Percentiles rank a stretch among this genome's conserved stretches.
phyloP scores from a whole-genome alignment of 306 rosid genomes.

The Carpinus viminea region DNA sequence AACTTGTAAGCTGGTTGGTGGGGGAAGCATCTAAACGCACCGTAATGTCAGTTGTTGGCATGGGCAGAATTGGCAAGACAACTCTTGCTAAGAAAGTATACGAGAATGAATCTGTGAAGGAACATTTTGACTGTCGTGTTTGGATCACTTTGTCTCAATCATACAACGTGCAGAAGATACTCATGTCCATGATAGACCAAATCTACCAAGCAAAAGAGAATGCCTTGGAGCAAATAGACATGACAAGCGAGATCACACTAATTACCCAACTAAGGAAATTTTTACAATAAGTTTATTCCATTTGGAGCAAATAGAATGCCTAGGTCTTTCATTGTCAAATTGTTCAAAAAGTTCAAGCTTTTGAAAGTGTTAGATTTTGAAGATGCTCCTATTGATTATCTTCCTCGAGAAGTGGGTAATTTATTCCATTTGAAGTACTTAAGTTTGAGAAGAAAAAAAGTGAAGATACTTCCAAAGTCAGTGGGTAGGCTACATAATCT shows the following conservation, averaged over 20 bases:
- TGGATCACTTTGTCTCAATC: slow-evolving; percentile 5
- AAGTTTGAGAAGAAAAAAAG: not conserved
- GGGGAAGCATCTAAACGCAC: not conserved
- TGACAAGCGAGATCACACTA: not conserved
- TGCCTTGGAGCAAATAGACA: not conserved
- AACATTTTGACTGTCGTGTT: not conserved
- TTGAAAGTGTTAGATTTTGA: slow-evolving; percentile 2
- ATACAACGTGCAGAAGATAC: not conserved
- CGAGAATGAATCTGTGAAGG: not conserved
- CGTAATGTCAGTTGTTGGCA: not conserved
- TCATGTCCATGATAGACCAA: not conserved
- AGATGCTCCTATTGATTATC: not conserved
- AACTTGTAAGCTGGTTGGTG: not conserved
- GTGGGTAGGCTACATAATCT: not conserved
- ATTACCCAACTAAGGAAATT: not conserved
- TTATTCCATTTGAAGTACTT: slow-evolving; percentile 2
- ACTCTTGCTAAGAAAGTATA: slow-evolving; percentile 3
- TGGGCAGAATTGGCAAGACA: not conserved
- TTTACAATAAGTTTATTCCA: too few species aligned
- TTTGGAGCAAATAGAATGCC: slow-evolving; percentile 9
- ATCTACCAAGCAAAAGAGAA: not conserved
- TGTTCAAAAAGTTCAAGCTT: not conserved
- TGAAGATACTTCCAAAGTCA: slow-evolving; percentile 4
- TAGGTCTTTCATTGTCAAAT: not conserved
- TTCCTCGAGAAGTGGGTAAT: not conserved